A percentile compares a stretch with the other conserved stretches of the same genome.
phyloP scores from a whole-genome alignment of 495 filamentous ascomycete species.

The Aspergillus bridgeri region DNA sequence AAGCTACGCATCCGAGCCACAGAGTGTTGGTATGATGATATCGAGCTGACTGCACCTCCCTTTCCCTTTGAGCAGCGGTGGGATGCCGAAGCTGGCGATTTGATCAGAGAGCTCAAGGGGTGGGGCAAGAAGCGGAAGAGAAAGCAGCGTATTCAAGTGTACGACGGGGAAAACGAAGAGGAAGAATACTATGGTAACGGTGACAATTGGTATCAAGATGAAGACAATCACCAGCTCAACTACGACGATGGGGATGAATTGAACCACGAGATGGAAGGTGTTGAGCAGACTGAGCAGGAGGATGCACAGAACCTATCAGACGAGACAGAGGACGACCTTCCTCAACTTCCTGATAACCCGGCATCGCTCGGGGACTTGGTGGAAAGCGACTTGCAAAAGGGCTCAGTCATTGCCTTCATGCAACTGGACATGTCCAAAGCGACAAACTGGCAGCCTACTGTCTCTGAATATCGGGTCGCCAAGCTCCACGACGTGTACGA shows the following conservation, averaged over 20 bases:
- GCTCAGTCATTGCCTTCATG: conserved; percentile 77
- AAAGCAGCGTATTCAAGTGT: conserved; percentile 50
- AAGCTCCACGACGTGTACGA: conserved; percentile 52
- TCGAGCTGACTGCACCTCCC: conserved; percentile 71
- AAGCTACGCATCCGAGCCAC: conserved; percentile 72
- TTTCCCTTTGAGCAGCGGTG: conserved; percentile 90
- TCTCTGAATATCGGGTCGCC: conserved; percentile 66
- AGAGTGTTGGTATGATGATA: conserved; percentile 75
- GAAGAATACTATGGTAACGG: conserved; percentile 16
- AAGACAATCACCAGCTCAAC: conserved; percentile 43
- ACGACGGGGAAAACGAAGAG: conserved; percentile 15
- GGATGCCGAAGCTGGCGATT: conserved; percentile 68
- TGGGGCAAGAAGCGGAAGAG: conserved; percentile 54
- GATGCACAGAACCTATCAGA: conserved; percentile 21
- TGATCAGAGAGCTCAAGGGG: conserved; percentile 37
- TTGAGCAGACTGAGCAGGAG: conserved; percentile 4
- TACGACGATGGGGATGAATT: conserved; percentile 47
- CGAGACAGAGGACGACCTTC: conserved; percentile 52
- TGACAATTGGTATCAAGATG: conserved; percentile 26
- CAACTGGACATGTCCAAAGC: conserved; percentile 67
- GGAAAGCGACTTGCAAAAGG: conserved; percentile 50
- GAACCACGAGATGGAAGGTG: conserved; percentile 6
- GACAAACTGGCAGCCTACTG: conserved; percentile 73
- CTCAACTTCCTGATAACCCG: conserved; percentile 61
- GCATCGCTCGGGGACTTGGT: conserved; percentile 51